A percentile compares a stretch with the other conserved stretches of the same genome.
Evolutionary conservation across 1,284 basidiomycete genomes (phyloP).

Genomic region (Anthracocystis setariae): DNA sequence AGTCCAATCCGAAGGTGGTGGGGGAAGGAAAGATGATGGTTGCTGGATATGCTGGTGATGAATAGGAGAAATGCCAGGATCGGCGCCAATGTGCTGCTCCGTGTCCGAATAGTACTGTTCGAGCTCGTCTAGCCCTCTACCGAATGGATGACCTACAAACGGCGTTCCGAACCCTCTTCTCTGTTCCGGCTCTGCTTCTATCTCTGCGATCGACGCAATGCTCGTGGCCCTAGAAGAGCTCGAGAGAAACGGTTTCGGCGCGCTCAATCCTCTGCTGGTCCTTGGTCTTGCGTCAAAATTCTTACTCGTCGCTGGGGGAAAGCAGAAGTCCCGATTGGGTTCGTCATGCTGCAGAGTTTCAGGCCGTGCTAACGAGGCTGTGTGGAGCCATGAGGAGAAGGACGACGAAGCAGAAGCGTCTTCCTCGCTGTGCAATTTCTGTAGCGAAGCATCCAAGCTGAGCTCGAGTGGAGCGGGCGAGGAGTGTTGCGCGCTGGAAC

Average conservation of each 20-base stretch:
- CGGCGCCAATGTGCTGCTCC: not conserved
- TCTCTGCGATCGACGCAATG: slow-evolving; percentile 18
- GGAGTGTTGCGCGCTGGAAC: slow-evolving; percentile 16
- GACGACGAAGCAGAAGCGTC: slow-evolving; percentile 11
- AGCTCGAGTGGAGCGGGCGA: slow-evolving; percentile 36
- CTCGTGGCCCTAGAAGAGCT: slow-evolving; percentile 18
- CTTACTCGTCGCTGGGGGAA: too few species aligned
- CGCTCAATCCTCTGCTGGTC: slow-evolving; percentile 22
- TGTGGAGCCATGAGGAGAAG: slow-evolving; percentile 16
- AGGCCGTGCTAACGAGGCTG: too few species aligned
- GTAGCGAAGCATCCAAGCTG: slow-evolving; percentile 31
- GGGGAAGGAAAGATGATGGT: not conserved
- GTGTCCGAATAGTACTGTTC: not conserved
- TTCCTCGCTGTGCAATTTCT: slow-evolving; percentile 22
- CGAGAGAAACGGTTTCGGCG: slow-evolving; percentile 25
- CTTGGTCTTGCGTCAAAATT: slow-evolving; percentile 6
- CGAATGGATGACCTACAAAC: slow-evolving; percentile 12
- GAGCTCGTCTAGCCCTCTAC: not conserved
- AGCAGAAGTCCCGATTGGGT: too few species aligned
- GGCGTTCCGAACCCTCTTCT: slow-evolving; percentile 18
- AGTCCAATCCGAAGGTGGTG: slow-evolving; percentile 12
- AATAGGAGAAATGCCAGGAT: not conserved
- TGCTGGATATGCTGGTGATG: not conserved
- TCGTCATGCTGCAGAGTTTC: not conserved
- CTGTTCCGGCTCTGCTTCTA: not conserved